Base-by-base conservation (phyloP, 371 early-diverging fungal species). In the Entomophthora muscae region DNA sequence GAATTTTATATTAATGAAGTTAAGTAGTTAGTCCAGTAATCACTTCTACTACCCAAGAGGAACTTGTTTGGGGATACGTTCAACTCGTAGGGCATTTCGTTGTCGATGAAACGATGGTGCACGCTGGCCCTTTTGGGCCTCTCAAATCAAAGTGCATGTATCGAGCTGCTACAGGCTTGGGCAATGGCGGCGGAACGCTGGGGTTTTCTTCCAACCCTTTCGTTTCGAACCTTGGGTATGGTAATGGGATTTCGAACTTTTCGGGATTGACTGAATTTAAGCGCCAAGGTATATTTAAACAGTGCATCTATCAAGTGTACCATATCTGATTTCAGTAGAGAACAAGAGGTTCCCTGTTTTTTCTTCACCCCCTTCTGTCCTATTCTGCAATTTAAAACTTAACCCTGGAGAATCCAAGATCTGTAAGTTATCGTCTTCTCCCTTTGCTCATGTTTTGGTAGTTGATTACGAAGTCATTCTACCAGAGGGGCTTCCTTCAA, bases 401-500 rank as follows among this genome's bases (percentile, higher is more conserved):
- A 7, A 7, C 21, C 28, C 28, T 2, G 58, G 58, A 2, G 30
- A 58, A 28, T 58, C 58, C 13, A 17, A 17, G n/a, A n/a, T 28
- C 10, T 58, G 58, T 58, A 58, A 58, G 58, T 30, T 58, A 17
- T 30, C 21, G 2, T 32, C 3, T 32, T 28, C 17, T 30, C n/a
- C 30, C 24, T 17, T 28, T 30, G 2, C 7, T 26, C 17, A 26
- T 12, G 26, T 27, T 28, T 26, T 28, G 26, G 21, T 58, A 58
- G 58, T 28, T 32, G 27, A 58, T 13, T 58, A 58, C 30, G 58
- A 58, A 58, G 21, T 58, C 21, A 12, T 28, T 17, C n/a, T 58
- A 32, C 58, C 58, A 5, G 28, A 28, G 2, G 17, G 30, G 24
- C 30, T 58, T 17, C 58, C 58, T 7, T 30, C 58, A 7, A 58